These are phyloP conservation scores for Fraxinus greggii DNA, from an alignment of 305 asterid species.

Conservation along the genomic window DNA sequence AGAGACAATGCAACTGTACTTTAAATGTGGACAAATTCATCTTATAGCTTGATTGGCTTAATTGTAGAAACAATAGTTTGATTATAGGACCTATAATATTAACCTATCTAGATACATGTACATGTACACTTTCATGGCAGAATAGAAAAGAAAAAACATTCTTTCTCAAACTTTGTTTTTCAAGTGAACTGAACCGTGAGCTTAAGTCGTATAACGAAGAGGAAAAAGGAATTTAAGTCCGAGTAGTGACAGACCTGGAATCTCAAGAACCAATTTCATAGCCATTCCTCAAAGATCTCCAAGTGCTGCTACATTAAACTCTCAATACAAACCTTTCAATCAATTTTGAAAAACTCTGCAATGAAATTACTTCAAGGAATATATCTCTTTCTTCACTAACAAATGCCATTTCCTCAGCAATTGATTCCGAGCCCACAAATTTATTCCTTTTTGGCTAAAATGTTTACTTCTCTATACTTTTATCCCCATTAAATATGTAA, in stretches of 20 bases:
- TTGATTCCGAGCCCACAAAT: slow-evolving; percentile 56
- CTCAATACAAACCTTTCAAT: slow-evolving; percentile 47
- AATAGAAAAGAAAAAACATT: too few species aligned
- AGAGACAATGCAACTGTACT: too few species aligned
- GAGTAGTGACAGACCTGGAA: slow-evolving; percentile 58
- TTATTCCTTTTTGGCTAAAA: slow-evolving; percentile 60
- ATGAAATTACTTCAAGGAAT: slow-evolving; percentile 63
- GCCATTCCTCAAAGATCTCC: slow-evolving; percentile 50
- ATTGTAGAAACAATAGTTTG: too few species aligned
- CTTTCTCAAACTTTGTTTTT: too few species aligned
- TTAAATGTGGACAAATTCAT: neutral
- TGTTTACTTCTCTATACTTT: slow-evolving; percentile 58
- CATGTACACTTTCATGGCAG: too few species aligned
- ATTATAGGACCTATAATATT: too few species aligned
- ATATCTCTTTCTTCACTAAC: slow-evolving; percentile 41
- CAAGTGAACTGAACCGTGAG: too few species aligned
- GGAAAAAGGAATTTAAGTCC: slow-evolving; percentile 3
- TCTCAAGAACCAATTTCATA: slow-evolving; percentile 44
- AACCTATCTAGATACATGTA: too few species aligned
- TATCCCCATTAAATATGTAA: slow-evolving; percentile 39
- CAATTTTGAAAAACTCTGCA: slow-evolving; percentile 49
- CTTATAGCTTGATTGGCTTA: too few species aligned
- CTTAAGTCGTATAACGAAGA: too few species aligned
- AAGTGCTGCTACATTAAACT: slow-evolving; percentile 55
- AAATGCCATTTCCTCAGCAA: slow-evolving; percentile 52